Conservation (phyloP, 2,329 filamentous ascomycete species). For the Passalora sequoiae region DNA sequence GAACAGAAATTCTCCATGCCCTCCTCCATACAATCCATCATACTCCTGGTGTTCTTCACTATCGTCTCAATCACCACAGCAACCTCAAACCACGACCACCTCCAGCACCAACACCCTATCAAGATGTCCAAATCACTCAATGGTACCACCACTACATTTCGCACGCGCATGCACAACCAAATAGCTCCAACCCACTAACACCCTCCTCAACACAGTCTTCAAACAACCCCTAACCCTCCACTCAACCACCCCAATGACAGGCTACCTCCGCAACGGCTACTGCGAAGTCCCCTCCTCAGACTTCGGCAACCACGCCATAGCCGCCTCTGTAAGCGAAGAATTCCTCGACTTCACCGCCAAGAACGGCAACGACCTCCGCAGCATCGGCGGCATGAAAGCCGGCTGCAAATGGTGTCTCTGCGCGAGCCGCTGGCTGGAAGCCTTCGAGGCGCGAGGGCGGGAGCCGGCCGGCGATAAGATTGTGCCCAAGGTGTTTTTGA, state of each 20-base stretch:
- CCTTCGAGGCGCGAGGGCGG: slow-evolving; percentile 49
- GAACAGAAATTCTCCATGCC: too few species aligned
- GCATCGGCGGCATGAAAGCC: slow-evolving; percentile 47
- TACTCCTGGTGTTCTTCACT: neutral
- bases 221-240: slow-evolving; percentile 55
- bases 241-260: slow-evolving; percentile 55
- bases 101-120: slow-evolving; percentile 15
- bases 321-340: slow-evolving; percentile 52
- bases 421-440: slow-evolving; percentile 54
- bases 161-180: neutral
- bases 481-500: slow-evolving; percentile 47
- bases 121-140: slow-evolving; percentile 36
- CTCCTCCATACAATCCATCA: too few species aligned
- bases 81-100: slow-evolving; percentile 9
- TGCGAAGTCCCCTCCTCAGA: slow-evolving; percentile 53
- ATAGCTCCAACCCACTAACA: slow-evolving; percentile 10
- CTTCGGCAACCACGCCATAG: slow-evolving; percentile 56
- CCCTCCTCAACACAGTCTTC: slow-evolving; percentile 49
- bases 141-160: slow-evolving; percentile 12
- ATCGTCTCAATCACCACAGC: slow-evolving; percentile 4
- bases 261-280: slow-evolving; percentile 58
- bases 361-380: slow-evolving; percentile 55
- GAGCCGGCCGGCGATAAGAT: slow-evolving; percentile 40
- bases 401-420: slow-evolving; percentile 61
- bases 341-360: slow-evolving; percentile 59